These are phyloP conservation scores for Fusarium sp. DNA, from an alignment of 2,329 filamentous ascomycete species.

Conservation along the genomic window DNA sequence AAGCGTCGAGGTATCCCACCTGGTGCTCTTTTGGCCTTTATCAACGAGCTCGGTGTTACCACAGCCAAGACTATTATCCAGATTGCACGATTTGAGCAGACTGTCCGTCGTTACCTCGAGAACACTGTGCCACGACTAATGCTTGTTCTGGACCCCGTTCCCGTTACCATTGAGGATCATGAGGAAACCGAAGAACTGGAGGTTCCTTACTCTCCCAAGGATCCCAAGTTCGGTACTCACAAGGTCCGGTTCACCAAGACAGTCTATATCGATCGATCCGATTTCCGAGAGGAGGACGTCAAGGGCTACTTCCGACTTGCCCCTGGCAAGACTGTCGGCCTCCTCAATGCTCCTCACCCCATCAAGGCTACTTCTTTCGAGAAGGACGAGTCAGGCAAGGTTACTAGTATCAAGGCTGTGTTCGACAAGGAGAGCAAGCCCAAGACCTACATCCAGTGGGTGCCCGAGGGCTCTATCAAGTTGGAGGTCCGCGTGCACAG, in stretches of 20 bases:
- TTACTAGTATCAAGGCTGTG: conserved; percentile 72
- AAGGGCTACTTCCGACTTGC: conserved; percentile 85
- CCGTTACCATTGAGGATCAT: conserved; percentile 83
- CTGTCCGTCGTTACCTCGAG: conserved; percentile 87
- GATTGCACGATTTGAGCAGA: conserved; percentile 84
- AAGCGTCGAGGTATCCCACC: conserved; percentile 88
- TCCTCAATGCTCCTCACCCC: conserved; percentile 78
- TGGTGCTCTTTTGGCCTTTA: conserved; percentile 87
- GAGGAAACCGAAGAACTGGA: conserved; percentile 69
- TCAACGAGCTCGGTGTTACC: conserved; percentile 91
- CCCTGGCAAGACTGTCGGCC: conserved; percentile 80
- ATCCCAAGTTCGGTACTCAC: conserved; percentile 74
- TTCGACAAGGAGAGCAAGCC: conserved; percentile 79
- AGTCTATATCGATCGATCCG: conserved; percentile 86
- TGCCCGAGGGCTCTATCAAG: conserved; percentile 74
- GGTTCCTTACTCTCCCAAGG: conserved; percentile 86
- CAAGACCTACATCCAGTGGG: conserved; percentile 93
- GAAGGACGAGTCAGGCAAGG: conserved; percentile 73
- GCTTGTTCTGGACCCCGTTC: conserved; percentile 88
- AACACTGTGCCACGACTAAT: conserved; percentile 88
- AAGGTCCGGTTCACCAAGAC: conserved; percentile 76
- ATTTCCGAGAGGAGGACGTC: conserved; percentile 81
- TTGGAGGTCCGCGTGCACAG: conserved; percentile 85
- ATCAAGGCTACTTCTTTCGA: conserved; percentile 77
- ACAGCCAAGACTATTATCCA: conserved; percentile 84